phyloP scores from a whole-genome alignment of 306 rosid genomes.

The Hippophae gyantsensis region DNA sequence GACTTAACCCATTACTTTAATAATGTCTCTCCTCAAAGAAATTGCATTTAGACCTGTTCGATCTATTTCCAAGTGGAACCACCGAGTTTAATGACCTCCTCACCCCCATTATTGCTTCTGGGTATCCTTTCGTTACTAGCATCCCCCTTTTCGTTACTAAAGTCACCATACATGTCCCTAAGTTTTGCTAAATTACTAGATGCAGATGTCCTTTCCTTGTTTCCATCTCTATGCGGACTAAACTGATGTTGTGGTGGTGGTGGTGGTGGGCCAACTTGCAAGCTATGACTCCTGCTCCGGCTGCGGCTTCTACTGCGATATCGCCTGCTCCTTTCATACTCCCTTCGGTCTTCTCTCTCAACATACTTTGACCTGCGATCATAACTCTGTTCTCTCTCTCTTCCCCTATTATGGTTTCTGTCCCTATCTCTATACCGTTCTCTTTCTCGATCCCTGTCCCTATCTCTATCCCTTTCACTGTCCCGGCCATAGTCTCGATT shows the following conservation, averaged over 20 bases:
- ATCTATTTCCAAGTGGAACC: constrained; percentile 52
- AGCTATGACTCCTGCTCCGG: constrained; percentile 58
- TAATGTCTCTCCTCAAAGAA: no score
- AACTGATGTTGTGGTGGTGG: constrained; percentile 3
- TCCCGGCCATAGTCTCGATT: constrained; percentile 20
- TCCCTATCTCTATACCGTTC: constrained; percentile 34
- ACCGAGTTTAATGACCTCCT: constrained; percentile 88
- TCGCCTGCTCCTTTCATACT: constrained; percentile 41
- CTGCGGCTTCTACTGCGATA: constrained; percentile 59
- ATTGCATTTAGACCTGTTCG: background rate
- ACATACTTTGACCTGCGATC: constrained; percentile 47
- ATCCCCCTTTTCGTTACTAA: constrained; percentile 51
- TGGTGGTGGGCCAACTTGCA: constrained; percentile 43
- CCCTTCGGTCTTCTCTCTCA: constrained; percentile 65
- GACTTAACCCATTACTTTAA: no score
- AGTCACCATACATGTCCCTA: constrained; percentile 80
- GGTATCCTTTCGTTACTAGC: constrained; percentile 39
- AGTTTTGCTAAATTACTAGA: constrained; percentile 91
- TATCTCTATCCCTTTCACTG: constrained; percentile 29
- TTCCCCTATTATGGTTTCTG: constrained; percentile 33
- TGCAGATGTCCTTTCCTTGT: constrained; percentile 45
- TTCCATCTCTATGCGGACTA: constrained; percentile 52
- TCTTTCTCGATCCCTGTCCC: constrained; percentile 29
- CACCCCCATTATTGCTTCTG: constrained; percentile 49
- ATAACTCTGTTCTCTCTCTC: constrained; percentile 39